phyloP scores from a whole-genome alignment of 2,329 filamentous ascomycete species.

The Domatiomyces globalis region DNA sequence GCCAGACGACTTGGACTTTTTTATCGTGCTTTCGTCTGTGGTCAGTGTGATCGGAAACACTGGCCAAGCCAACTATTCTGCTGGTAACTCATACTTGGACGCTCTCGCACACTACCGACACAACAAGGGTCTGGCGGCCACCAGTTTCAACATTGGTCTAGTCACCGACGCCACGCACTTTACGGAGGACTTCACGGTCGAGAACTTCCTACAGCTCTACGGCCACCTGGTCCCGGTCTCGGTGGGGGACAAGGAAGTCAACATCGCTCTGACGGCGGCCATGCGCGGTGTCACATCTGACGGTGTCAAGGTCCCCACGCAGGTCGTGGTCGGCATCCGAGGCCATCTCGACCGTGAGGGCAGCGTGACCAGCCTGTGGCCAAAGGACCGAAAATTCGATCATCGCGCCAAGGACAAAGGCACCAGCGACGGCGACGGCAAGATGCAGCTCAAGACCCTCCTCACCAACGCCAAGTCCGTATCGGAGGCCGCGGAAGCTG shows the following conservation, averaged over 20 bases:
- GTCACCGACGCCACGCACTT: slow-evolving; percentile 6
- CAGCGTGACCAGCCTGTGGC: slow-evolving; percentile 1
- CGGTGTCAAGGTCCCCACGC: slow-evolving; percentile 2
- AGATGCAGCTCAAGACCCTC: slow-evolving; percentile 5
- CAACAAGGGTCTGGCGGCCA: slow-evolving; percentile 16
- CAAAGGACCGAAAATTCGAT: slow-evolving; percentile 1
- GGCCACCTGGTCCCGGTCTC: slow-evolving; percentile 1
- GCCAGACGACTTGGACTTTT: slow-evolving; percentile 24
- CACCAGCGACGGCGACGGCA: slow-evolving; percentile 4
- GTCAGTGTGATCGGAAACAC: slow-evolving; percentile 32
- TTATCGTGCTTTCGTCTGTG: slow-evolving; percentile 28
- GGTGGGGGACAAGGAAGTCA: slow-evolving; percentile 1
- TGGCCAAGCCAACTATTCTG: slow-evolving; percentile 31
- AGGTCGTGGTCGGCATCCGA: slow-evolving; percentile 3
- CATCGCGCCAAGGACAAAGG: neutral
- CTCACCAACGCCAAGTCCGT: slow-evolving; percentile 4
- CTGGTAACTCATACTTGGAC: slow-evolving; percentile 26
- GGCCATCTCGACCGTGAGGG: neutral
- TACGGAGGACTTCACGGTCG: slow-evolving; percentile 3
- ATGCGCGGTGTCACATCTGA: slow-evolving; percentile 1
- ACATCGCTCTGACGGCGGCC: neutral
- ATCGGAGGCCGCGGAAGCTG: slow-evolving; percentile 1
- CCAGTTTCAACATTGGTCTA: slow-evolving; percentile 4
- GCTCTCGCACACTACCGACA: slow-evolving; percentile 21
- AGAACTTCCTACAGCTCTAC: slow-evolving; percentile 3